These are phyloP conservation scores for Pugionium cornutum DNA, from an alignment of 345 rosid genomes.

Conservation along the genomic window DNA sequence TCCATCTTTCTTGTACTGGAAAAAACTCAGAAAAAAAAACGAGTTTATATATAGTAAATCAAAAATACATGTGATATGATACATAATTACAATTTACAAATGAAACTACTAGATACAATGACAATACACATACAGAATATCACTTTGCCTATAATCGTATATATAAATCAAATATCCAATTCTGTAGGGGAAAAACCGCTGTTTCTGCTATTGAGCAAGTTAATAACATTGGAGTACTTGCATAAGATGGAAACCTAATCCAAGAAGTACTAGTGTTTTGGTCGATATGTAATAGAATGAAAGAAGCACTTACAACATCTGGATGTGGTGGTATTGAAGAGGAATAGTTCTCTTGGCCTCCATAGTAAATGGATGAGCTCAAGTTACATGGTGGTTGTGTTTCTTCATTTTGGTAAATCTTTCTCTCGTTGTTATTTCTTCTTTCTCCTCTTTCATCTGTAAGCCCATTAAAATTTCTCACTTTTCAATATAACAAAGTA, in stretches of 20 bases:
- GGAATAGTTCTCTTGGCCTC: slow-evolving; percentile 87
- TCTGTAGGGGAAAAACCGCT: background rate
- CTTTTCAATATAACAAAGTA: background rate
- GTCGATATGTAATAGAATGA: slow-evolving; percentile 4
- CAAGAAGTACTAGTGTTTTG: background rate
- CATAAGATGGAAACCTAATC: slow-evolving; percentile 16
- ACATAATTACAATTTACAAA: background rate
- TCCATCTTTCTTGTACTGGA: slow-evolving; percentile 64
- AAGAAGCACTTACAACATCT: slow-evolving; percentile 41
- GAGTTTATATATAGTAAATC: slow-evolving; percentile 11
- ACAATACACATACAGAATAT: background rate
- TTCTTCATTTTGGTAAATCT: slow-evolving; percentile 54
- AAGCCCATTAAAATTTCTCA: slow-evolving; percentile 7
- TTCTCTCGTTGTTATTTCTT: slow-evolving; percentile 41
- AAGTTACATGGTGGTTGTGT: slow-evolving; percentile 65
- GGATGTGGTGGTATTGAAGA: slow-evolving; percentile 41
- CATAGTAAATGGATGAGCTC: slow-evolving; percentile 89
- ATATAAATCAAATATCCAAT: background rate
- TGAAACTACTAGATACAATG: slow-evolving; percentile 1
- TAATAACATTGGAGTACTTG: background rate
- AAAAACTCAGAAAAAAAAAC: background rate
- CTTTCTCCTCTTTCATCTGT: slow-evolving; percentile 40
- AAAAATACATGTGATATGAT: background rate
- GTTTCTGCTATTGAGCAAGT: background rate
- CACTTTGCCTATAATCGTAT: background rate